Base-by-base conservation (phyloP, 768 basidiomycete species). In the Lentinula edodes region DNA sequence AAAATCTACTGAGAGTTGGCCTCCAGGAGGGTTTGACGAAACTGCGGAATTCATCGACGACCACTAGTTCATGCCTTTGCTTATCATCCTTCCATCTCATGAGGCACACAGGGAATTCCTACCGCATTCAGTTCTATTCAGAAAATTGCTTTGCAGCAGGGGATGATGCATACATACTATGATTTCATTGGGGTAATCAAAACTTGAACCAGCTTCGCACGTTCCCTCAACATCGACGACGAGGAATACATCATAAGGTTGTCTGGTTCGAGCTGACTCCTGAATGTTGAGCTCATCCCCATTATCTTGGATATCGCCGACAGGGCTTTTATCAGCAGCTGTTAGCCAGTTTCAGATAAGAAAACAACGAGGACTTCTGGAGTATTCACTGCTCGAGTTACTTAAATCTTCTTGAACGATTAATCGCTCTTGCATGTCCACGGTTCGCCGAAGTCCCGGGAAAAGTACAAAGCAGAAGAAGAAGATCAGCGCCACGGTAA, bases 21-120 rank as follows among this genome's bases (percentile, higher is more conserved):
- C 82, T 78, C 93, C 94, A 98, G 6, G 86, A 89, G 6, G 96
- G 96, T 68, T 79, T 80, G 48, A 98, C 93, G 72, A 91, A 96
- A 65, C 85, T 88, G 63, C 90, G 87, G 76, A 95, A 98, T 70
- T 93, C 91, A 65, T 85, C 89, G 18, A 89, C 80, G 42, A 89
- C 76, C 69, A 87, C 84, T 23, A 98, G 77, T 52, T 64, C 74
- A 53, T 82, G 82, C 55, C 81, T 79, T 16, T 71, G 61, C 38
- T 79, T 76, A 65, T 77, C 84, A 68, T 91, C 85, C 67, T 76
- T 81, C 95, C 95, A 98, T 63, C 82, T 83, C 62, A 98, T 78
- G 3, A 99, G 79, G 66, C 90, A 89, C 10, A 98, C 91, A 6
- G 96, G 96, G 75, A 93, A 94, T 74, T 99, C 95, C 95, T 96